A percentile compares a stretch with the other conserved stretches of the same genome.
Conservation (phyloP, 2,329 filamentous ascomycete genomes). For the Curvularia lunata region DNA sequence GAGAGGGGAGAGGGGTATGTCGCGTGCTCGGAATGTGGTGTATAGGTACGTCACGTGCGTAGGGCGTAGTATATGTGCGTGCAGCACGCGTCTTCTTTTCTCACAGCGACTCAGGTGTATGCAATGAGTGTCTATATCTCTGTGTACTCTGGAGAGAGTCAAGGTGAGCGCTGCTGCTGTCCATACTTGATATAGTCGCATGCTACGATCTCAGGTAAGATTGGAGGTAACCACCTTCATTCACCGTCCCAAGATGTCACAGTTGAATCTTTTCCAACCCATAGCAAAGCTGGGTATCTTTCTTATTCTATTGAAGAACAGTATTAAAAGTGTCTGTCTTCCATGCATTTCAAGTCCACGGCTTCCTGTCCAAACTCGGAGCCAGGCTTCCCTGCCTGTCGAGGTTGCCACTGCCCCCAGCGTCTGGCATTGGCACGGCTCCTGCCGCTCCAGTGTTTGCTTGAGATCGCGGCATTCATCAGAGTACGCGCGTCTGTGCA, state of each 20-base stretch:
- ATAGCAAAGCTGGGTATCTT: conserved; percentile 6
- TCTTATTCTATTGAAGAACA: conserved; percentile 16
- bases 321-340: not conserved
- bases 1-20: not conserved
- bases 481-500: conserved; percentile 28
- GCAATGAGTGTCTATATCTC: not conserved
- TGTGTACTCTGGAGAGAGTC: not conserved
- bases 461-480: conserved; percentile 20
- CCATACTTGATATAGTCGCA: not conserved
- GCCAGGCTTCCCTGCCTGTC: conserved; percentile 19
- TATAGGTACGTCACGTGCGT: not conserved
- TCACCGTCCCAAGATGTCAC: not conserved
- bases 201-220: not conserved
- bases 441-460: conserved; percentile 34
- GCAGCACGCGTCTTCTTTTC: not conserved
- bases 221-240: not conserved
- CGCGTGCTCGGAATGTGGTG: not conserved
- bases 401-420: conserved; percentile 18
- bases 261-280: no score
- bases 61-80: not conserved
- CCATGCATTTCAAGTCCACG: conserved; percentile 13
- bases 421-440: conserved; percentile 22
- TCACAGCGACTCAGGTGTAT: not conserved
- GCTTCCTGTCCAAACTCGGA: not conserved
- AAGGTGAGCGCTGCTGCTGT: not conserved